Percentiles rank a stretch among this genome's conserved stretches.
Evolutionary conservation across 352 stramenopile species (phyloP).

Genomic region (Globisporangium megalacanthum): DNA sequence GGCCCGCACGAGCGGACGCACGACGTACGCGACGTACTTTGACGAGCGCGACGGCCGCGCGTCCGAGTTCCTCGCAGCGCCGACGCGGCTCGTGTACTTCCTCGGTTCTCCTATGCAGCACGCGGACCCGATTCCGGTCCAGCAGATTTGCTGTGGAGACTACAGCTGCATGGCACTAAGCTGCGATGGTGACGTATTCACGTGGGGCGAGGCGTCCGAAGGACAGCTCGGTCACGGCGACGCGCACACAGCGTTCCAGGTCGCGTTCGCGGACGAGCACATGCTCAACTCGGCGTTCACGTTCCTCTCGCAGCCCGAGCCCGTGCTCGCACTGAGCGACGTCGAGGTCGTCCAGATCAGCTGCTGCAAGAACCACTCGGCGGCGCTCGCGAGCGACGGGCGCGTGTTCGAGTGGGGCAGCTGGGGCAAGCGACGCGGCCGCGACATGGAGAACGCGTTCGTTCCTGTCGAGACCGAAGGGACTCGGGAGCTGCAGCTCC

Average conservation of each 20-base stretch:
- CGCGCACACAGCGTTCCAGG: slow-evolving; percentile 41
- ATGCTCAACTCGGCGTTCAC: slow-evolving; percentile 71
- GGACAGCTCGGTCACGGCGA: slow-evolving; percentile 66
- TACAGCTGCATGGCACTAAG: slow-evolving; percentile 66
- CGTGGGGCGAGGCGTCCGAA: slow-evolving; percentile 71
- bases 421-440: slow-evolving; percentile 48
- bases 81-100: slow-evolving; percentile 61
- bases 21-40: slow-evolving; percentile 40
- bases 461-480: slow-evolving; percentile 31
- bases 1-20: slow-evolving; percentile 29
- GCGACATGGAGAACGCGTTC: slow-evolving; percentile 57
- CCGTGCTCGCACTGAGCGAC: slow-evolving; percentile 45
- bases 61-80: slow-evolving; percentile 35
- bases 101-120: slow-evolving; percentile 42
- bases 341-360: slow-evolving; percentile 35
- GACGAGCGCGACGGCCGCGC: slow-evolving; percentile 39
- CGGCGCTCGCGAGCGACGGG: slow-evolving; percentile 32
- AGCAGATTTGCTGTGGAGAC: slow-evolving; percentile 53
- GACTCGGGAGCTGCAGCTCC: slow-evolving; percentile 16
- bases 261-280: slow-evolving; percentile 53
- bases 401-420: slow-evolving; percentile 67
- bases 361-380: slow-evolving; percentile 54
- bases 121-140: slow-evolving; percentile 56
- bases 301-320: slow-evolving; percentile 54
- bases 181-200: slow-evolving; percentile 60